phyloP scores from a whole-genome alignment of 495 filamentous ascomycete genomes.

The Cladorrhinum samala region DNA sequence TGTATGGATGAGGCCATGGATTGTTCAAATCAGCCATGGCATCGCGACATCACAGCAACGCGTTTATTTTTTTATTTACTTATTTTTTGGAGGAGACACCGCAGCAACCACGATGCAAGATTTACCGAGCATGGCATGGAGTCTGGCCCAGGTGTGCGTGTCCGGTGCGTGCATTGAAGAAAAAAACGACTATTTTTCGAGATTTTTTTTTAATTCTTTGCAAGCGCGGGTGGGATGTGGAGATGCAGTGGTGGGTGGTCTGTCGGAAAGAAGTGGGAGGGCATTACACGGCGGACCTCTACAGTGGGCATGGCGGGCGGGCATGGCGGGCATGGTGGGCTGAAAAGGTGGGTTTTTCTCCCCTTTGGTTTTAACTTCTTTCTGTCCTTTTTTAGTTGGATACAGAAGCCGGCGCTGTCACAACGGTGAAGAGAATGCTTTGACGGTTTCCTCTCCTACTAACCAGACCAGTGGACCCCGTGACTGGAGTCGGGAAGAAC shows the following conservation, averaged over 20 bases:
- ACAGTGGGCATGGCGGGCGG: background rate
- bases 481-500: background rate
- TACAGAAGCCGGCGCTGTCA: background rate
- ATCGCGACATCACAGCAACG: too few relatives aligned
- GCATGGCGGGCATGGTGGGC: background rate
- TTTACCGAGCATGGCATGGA: background rate
- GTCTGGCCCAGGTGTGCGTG: too few relatives aligned
- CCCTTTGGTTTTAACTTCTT: background rate
- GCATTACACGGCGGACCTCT: too few relatives aligned
- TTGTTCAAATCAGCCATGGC: too few relatives aligned
- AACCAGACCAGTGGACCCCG: background rate
- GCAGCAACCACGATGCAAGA: too few relatives aligned
- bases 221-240: slow-evolving; percentile 29
- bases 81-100: too few relatives aligned
- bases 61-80: background rate
- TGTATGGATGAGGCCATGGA: too few relatives aligned
- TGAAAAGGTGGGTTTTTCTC: background rate
- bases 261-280: slow-evolving; percentile 1
- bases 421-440: background rate
- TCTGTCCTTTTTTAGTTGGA: background rate
- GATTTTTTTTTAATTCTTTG: slow-evolving; percentile 12
- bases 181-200: background rate
- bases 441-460: background rate
- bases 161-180: slow-evolving; percentile 16
- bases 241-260: slow-evolving; percentile 17